These are phyloP conservation scores for Mrakia frigida DNA, from an alignment of 768 basidiomycete genomes.

Conservation along the genomic window DNA sequence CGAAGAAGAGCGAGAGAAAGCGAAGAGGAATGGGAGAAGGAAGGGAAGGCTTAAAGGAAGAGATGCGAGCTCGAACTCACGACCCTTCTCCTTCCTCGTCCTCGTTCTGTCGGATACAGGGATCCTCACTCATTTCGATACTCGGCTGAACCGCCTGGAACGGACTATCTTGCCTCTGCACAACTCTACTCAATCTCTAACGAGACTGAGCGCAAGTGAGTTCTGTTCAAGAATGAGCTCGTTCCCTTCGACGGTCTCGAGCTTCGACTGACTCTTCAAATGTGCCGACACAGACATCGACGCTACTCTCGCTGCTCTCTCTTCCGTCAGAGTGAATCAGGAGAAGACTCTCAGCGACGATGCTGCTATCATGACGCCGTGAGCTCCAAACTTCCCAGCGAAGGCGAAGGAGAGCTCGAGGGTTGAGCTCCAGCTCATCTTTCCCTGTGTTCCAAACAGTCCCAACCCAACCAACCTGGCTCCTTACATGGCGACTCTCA, in stretches of 20 bases:
- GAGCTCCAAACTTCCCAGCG: neutral
- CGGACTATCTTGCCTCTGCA: conserved; percentile 82
- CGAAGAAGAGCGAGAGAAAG: neutral
- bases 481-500: conserved; percentile 11
- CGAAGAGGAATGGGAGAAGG: too few species aligned
- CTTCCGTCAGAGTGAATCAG: conserved; percentile 15
- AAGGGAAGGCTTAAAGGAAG: too few species aligned
- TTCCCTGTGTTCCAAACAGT: neutral
- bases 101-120: conserved; percentile 47
- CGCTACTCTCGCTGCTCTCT: conserved; percentile 22
- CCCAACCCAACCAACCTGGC: conserved; percentile 8
- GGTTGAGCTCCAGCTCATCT: neutral
- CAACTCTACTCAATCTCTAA: conserved; percentile 67
- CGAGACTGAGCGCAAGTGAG: conserved; percentile 66
- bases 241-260: neutral
- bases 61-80: conserved; percentile 7
- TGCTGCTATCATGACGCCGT: conserved; percentile 18
- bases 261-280: neutral
- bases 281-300: conserved; percentile 34
- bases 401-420: neutral
- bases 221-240: conserved; percentile 18
- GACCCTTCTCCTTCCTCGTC: neutral
- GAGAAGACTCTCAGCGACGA: conserved; percentile 23
- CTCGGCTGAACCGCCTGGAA: conserved; percentile 71
- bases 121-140: conserved; percentile 77